Evolutionary conservation across 2,329 filamentous ascomycete genomes (phyloP), one percentile per base, ranked within the genome.

Genomic region (Exophiala phaeomuriformis): DNA sequence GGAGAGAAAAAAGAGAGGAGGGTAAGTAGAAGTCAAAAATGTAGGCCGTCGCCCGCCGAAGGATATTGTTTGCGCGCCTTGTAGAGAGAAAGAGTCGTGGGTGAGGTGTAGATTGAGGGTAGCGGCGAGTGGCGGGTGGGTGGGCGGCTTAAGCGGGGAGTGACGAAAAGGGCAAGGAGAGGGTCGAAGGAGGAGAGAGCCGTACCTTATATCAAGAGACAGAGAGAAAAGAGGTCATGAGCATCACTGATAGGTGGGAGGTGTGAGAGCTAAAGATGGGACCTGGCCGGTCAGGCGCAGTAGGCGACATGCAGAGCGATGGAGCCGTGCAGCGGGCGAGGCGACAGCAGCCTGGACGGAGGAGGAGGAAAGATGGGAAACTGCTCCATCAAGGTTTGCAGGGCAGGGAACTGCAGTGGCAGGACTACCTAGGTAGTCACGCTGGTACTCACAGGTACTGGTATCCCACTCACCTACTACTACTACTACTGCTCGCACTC

Each of bases 31-130:
- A 48, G 47, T 37, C 10, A 28, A 41, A 48, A 49, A 48, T 47
- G 49, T 47, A 52, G 37, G 42, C n/a, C 33, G 77, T 74, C 75
- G 72, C 77, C 78, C 70, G 75, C 72, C 69, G 67, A 74, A 76
- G 75, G 75, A 73, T 76, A 75, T 77, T 77, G 75, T 76, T 77
- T 77, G 75, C 76, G 79, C 81, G 75, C 80, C 73, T 75, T 76
- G 77, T 74, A 78, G 78, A 75, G 75, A 74, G 77, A 77, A 39
- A 42, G 45, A 44, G 51, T 56, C 56, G 57, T 56, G 51, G 52
- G 52, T 47, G 57, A 55, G 47, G 54, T 53, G 49, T 45, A 46
- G 39, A 51, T 55, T 42, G 33, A 48, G 40, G 56, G 47, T 28
- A 30, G 50, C 36, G 55, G 47, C 43, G 45, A 52, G 45, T 40